Base-by-base conservation (phyloP, 1,139 yeast species). In the Suhomyces terraborum region DNA sequence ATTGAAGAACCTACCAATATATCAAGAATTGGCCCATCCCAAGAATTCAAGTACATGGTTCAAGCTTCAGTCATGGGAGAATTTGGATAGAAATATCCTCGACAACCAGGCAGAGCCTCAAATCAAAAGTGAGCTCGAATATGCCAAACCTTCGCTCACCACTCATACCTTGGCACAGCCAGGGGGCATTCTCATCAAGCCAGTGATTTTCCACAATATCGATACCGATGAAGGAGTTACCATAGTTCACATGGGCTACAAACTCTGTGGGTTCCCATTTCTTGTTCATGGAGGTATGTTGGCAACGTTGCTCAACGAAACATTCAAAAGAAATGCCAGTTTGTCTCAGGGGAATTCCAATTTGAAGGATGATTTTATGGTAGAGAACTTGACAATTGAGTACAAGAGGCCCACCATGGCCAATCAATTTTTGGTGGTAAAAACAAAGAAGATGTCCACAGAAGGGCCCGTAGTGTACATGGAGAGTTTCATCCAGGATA, bases 271-370 rank as follows among this genome's bases (percentile, higher is more conserved):
- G 2, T 89, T 84, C 57, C 97, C 97, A 1, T 82, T 87, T 52
- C 67, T 91, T 27, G 77, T 88, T 1, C 98, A 91, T 57, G 98
- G 98, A 3, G 98, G 98, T 0, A 79, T 91, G 31, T 62, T 91
- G 27, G 95, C 95, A 7, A 84, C 95, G 0, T 66, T 91, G 10
- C 67, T 88, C 44, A 94, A 87, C 56, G 96, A 89, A 48, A 73
- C 86, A 4, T 74, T 81, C 64, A 82, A 79, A 43, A 62, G 84
- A 38, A 76, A 78, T 41, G 83, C 84, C 0, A 72, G 77, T 6
- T 63, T 79, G 54, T 49, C 67, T 18, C 50, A 49, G 26, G 45
- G 38, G 10, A 45, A 49, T 10, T 67, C 73, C 23, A 57, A 62
- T 43, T 54, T 70, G 54, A 64, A 68, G 48, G 69, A 64, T 35